A percentile compares a stretch with the other conserved stretches of the same genome.
Evolutionary conservation across 805 yeast species (phyloP).

Genomic region (Teunomyces gatunensis): DNA sequence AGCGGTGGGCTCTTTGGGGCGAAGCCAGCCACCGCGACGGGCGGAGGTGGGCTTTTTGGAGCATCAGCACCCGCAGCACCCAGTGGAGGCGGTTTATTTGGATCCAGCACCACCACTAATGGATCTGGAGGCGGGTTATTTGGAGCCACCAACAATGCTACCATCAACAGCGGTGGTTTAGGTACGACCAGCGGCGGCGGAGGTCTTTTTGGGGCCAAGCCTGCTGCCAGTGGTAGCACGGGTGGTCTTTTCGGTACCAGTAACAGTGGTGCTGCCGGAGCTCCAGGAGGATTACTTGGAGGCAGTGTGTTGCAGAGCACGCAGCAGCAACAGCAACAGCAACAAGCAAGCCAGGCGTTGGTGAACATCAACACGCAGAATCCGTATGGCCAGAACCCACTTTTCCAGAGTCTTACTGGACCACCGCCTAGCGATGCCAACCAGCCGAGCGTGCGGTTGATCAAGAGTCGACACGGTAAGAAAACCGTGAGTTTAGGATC

Average conservation of each 20-base stretch:
- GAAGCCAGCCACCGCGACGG: conserved; percentile 25
- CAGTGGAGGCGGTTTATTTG: conserved; percentile 15
- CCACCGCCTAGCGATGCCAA: conserved; percentile 21
- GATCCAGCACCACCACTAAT: conserved; percentile 13
- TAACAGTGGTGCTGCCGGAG: background rate
- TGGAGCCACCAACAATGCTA: conserved; percentile 18
- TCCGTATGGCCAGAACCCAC: conserved; percentile 79
- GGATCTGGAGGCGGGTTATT: conserved; percentile 15
- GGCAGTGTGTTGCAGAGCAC: conserved; percentile 19
- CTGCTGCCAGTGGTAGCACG: conserved; percentile 15
- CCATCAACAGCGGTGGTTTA: too few species aligned
- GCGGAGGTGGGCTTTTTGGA: conserved; percentile 51
- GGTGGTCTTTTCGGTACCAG: conserved; percentile 23
- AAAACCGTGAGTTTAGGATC: conserved; percentile 56
- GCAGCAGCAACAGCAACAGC: conserved; percentile 22
- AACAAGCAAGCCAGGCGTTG: conserved; percentile 21
- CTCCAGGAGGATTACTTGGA: conserved; percentile 9
- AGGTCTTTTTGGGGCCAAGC: conserved; percentile 25
- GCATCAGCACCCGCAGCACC: conserved; percentile 11
- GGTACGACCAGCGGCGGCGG: conserved; percentile 1
- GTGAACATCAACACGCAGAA: conserved; percentile 37
- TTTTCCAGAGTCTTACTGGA: conserved; percentile 50
- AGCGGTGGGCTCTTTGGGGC: conserved; percentile 23
- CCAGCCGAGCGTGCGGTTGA: conserved; percentile 29
- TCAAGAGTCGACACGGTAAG: conserved; percentile 30